phyloP scores from a whole-genome alignment of 768 basidiomycete genomes.

The Tulasnella sp. region DNA sequence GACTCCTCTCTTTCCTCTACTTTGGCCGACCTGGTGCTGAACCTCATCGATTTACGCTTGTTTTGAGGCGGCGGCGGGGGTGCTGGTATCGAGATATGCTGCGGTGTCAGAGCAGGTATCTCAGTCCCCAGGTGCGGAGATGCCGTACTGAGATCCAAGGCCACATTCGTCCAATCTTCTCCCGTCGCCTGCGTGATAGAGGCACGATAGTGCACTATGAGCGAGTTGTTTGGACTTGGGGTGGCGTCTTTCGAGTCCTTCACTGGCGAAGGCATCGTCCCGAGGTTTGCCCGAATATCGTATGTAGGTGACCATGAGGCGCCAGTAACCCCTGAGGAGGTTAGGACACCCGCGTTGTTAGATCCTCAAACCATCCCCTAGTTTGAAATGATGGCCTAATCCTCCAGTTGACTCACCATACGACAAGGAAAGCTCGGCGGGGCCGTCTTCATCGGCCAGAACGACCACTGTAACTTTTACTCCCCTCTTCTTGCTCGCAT shows the following conservation, averaged over 20 bases:
- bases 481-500: conserved; percentile 10
- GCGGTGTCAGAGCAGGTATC: conserved; percentile 16
- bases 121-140: conserved; percentile 14
- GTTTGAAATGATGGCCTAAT: no score
- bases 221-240: background rate
- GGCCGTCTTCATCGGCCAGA: conserved; percentile 15
- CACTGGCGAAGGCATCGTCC: background rate
- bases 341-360: no score
- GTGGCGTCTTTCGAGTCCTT: background rate
- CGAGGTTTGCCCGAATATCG: conserved; percentile 19
- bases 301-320: conserved; percentile 20
- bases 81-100: conserved; percentile 1
- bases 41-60: no score
- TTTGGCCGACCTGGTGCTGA: background rate
- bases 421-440: conserved; percentile 13
- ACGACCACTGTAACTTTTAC: conserved; percentile 16
- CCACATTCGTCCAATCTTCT: conserved; percentile 20
- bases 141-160: conserved; percentile 19
- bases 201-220: conserved; percentile 18
- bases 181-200: conserved; percentile 20
- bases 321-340: conserved; percentile 15
- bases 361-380: no score
- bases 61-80: background rate
- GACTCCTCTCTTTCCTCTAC: background rate
- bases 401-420: conserved; percentile 18